These are phyloP conservation scores for Geotrichum phurueaensis DNA, from an alignment of 1,139 yeast species.

Conservation along the genomic window DNA sequence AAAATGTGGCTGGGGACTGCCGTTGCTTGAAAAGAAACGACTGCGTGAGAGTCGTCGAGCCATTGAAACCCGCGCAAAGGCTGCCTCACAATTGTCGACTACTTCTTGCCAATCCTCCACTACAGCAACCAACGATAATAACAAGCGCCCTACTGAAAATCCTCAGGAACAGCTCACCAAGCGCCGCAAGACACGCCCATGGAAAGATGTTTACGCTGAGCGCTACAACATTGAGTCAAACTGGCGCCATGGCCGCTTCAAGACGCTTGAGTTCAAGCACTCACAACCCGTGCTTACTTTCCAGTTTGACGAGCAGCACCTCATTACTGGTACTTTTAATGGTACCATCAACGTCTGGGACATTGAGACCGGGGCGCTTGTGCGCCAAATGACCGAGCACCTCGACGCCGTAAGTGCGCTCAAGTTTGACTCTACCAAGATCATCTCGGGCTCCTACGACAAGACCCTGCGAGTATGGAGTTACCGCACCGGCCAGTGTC, in stretches of 20 bases:
- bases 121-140: not conserved
- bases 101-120: not conserved
- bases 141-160: slow-evolving; percentile 1
- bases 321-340: slow-evolving; percentile 90
- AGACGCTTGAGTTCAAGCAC: slow-evolving; percentile 63
- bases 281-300: slow-evolving; percentile 76
- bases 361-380: slow-evolving; percentile 65
- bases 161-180: slow-evolving; percentile 1
- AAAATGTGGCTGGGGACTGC: slow-evolving; percentile 98
- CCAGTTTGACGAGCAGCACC: slow-evolving; percentile 68
- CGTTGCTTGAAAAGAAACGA: slow-evolving; percentile 53
- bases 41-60: slow-evolving; percentile 32
- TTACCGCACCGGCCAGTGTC: slow-evolving; percentile 87
- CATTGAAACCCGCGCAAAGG: slow-evolving; percentile 28
- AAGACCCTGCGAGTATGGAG: slow-evolving; percentile 93
- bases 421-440: slow-evolving; percentile 78
- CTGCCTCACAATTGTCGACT: not conserved
- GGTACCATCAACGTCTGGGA: slow-evolving; percentile 88
- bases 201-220: slow-evolving; percentile 94
- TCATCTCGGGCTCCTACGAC: slow-evolving; percentile 89
- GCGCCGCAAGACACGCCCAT: slow-evolving; percentile 56
- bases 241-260: slow-evolving; percentile 82
- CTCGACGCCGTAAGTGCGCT: slow-evolving; percentile 77
- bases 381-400: slow-evolving; percentile 78
- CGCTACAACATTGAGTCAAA: slow-evolving; percentile 84